These are phyloP conservation scores for Huntiella savannae DNA, from an alignment of 2,329 filamentous ascomycete genomes.

Conservation along the genomic window DNA sequence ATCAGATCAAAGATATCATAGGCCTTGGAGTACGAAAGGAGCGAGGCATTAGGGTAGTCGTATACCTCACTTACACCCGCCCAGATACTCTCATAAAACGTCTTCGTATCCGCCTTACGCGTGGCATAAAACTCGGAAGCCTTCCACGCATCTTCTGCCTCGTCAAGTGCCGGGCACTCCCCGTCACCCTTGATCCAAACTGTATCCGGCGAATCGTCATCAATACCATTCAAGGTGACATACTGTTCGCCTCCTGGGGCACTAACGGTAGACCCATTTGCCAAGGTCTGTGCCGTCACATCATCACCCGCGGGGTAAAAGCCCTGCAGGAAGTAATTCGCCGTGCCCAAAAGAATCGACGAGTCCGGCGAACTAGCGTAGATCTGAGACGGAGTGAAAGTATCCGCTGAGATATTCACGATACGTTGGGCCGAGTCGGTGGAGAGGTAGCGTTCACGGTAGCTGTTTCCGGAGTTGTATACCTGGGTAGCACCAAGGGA, in stretches of 20 bases:
- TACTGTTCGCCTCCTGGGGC: conserved; percentile 20
- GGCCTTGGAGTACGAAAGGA: conserved; percentile 20
- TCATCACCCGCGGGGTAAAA: conserved; percentile 19
- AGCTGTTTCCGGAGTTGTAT: conserved; percentile 15
- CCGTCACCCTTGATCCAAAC: conserved; percentile 22
- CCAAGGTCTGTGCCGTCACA: conserved; percentile 16
- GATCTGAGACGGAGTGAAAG: conserved; percentile 18
- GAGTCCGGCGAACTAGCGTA: conserved; percentile 19
- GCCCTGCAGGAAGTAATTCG: conserved; percentile 20
- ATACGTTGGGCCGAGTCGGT: conserved; percentile 16
- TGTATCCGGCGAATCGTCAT: conserved; percentile 18
- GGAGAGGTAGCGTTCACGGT: conserved; percentile 13
- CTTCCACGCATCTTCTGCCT: conserved; percentile 15
- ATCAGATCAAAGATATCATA: conserved; percentile 21
- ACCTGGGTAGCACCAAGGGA: conserved; percentile 19
- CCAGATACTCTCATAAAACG: conserved; percentile 18
- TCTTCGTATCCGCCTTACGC: conserved; percentile 15
- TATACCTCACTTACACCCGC: conserved; percentile 17
- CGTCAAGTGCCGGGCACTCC: conserved; percentile 16
- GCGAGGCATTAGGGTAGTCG: conserved; percentile 16
- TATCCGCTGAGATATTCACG: conserved; percentile 18
- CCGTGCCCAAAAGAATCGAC: conserved; percentile 19
- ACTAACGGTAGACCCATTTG: conserved; percentile 17
- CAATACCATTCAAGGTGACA: conserved; percentile 17
- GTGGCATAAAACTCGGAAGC: conserved; percentile 16